Base-by-base conservation (phyloP, 2,329 filamentous ascomycete species). In the Herpotrichia juniperi region DNA sequence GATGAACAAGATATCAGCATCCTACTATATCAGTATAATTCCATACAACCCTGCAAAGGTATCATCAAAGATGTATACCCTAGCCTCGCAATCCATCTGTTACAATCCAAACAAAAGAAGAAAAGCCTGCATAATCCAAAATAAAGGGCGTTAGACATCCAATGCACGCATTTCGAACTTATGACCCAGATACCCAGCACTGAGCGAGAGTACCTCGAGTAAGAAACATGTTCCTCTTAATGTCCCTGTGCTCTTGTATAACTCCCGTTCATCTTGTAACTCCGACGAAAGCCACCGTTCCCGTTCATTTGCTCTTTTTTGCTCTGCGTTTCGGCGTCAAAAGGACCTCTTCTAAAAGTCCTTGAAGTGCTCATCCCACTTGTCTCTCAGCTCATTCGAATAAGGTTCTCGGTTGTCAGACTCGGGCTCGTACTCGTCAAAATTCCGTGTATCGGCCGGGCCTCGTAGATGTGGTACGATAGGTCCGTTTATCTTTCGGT, bases 381-480 rank as follows among this genome's bases (percentile, higher is more conserved):
- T 85, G 39, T 79, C 78, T 28, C 80, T 79, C 80, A 91, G 79
- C 39, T 91, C 88, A 35, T 84, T 81, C 3, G 87, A 89, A 65
- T 92, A 93, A 50, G 79, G 76, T 32, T 89, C 86, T 50, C 83
- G 78, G 42, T 81, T 81, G 48, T 80, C 83, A 52, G 88, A 85
- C 66, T 92, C 88, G 53, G 91, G 88, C n/a, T 90, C 88, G 64
- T 93, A 94, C 35, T 87, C 81, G 65, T 93, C 90, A 66, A 93
- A 94, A 70, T 91, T 93, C 66, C 89, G 83, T 16, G 90, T 87
- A 66, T 93, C 90, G 26, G 88, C 89, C 0, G 86, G 82, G 44
- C 85, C 88, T 21, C 87, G 80, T 25, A 93, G 78, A 48, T 88
- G 87, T n/a, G 89, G 90, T 46, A 90, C 80, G 59, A 93, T 92